Evolutionary conservation across 441 rosid species (phyloP).

Genomic region (Pelargonium myrrhifolium): DNA sequence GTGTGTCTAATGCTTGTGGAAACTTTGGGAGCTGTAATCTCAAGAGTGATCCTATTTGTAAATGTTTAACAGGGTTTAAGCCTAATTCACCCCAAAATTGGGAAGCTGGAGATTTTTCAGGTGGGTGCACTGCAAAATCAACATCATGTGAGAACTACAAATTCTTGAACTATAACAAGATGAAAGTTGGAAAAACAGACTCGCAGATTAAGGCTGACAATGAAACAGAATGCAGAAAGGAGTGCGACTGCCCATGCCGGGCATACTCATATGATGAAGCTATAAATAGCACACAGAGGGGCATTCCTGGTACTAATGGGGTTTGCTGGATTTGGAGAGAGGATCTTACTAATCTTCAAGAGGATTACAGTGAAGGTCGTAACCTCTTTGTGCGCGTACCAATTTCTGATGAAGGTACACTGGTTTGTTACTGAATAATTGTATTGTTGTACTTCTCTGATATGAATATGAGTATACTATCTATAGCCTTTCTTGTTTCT

Average conservation of each 20-base stretch:
- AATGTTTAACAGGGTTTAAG: conserved; percentile 52
- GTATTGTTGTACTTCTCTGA: no score
- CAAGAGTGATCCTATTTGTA: conserved; percentile 28
- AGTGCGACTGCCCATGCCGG: conserved; percentile 51
- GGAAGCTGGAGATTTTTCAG: conserved; percentile 34
- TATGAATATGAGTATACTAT: not conserved
- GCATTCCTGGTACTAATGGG: not conserved
- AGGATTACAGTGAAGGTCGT: conserved; percentile 34
- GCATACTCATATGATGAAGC: conserved; percentile 37
- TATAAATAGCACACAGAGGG: conserved; percentile 8
- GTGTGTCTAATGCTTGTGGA: conserved; percentile 44
- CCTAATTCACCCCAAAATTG: conserved; percentile 32
- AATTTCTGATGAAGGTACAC: conserved; percentile 37
- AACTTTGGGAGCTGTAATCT: conserved; percentile 50
- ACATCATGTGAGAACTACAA: conserved; percentile 27
- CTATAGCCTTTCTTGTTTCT: not conserved
- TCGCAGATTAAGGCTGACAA: conserved; percentile 27
- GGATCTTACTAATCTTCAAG: conserved; percentile 36
- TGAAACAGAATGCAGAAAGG: conserved; percentile 37
- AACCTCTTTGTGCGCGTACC: conserved; percentile 33
- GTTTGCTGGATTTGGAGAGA: conserved; percentile 61
- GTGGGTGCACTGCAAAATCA: conserved; percentile 48
- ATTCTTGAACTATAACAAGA: conserved; percentile 38
- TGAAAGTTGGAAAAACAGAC: conserved; percentile 52
- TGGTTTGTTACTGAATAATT: no score